phyloP scores from a whole-genome alignment of 495 filamentous ascomycete genomes.

The Hypoxylon fragiforme region DNA sequence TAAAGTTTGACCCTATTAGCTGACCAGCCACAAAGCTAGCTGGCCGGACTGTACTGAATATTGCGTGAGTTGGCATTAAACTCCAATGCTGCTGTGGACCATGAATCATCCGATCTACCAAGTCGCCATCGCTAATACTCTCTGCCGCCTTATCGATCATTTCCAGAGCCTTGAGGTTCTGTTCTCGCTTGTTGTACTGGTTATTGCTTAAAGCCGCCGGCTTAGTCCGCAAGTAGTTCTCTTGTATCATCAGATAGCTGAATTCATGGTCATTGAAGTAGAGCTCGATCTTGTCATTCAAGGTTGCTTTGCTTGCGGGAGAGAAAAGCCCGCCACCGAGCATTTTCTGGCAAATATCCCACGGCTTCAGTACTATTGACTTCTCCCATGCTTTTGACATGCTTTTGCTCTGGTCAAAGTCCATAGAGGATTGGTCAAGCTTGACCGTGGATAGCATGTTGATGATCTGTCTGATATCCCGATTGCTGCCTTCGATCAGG shows the following conservation, averaged over 20 bases:
- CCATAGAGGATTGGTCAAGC: conserved; percentile 76
- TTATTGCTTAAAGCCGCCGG: conserved; percentile 64
- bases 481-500: conserved; percentile 89
- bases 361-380: conserved; percentile 91
- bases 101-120: conserved; percentile 98
- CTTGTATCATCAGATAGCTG: conserved; percentile 94
- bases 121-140: conserved; percentile 95
- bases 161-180: conserved; percentile 78
- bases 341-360: conserved; percentile 95
- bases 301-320: conserved; percentile 73
- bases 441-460: conserved; percentile 98
- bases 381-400: conserved; percentile 99
- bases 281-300: conserved; percentile 97
- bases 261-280: conserved; percentile 99
- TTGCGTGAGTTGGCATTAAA: conserved; percentile 95
- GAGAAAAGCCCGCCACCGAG: conserved; percentile 86
- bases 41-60: conserved; percentile 91
- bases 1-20: conserved; percentile 68
- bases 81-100: conserved; percentile 97
- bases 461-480: conserved; percentile 96
- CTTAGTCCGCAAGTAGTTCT: conserved; percentile 88
- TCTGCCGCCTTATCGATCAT: conserved; percentile 83
- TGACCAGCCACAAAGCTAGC: conserved; percentile 87
- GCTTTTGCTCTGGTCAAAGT: conserved; percentile 78
- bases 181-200: conserved; percentile 59